Evolutionary conservation across 108 stramenopile species (phyloP), one percentile per base, ranked within the genome.

Genomic region (Epithemia pelagica): DNA sequence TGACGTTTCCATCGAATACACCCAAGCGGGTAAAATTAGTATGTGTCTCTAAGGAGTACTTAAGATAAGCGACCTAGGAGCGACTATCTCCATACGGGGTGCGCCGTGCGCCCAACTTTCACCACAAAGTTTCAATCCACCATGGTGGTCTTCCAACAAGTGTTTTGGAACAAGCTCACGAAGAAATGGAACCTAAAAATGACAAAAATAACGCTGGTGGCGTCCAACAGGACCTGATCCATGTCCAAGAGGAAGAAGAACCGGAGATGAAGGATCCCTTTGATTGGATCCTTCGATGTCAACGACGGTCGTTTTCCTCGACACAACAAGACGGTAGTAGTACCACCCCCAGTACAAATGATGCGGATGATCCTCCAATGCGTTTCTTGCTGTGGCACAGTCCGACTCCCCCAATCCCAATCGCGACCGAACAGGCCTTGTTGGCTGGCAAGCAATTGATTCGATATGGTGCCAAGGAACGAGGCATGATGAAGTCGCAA

Each of bases 401-500:
- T 46, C 37, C 37, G 10, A 46, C 37, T 46, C 37, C 37, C 15
- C 37, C 37, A 5, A 46, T 15, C 10, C 10, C 37, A 5, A 10
- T 46, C 10, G 5, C 37, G 10, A 46, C 5, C 5, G 37, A 46
- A 15, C 10, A 46, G 15, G 37, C 37, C 15, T 15, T 46, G 10
- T 5, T 46, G 37, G 21, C 56, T 8, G 21, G 22, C 21, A 25
- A 33, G 1, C 1, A 30, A 25, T 26, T 63, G 24, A 3, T 89
- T 0, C 75, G 68, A 32, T 81, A 71, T 63, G 80, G 80, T 8
- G 54, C 58, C 29, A 71, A 69, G 0, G 88, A 90, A 71, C 74
- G 85, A 27, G 85, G 85, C 51, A 90, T 90, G 88, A 75, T 90
- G 76, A 74, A 73, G 58, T 71, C 73, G 32, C 77, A 90, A 53